These are phyloP conservation scores for Colletotrichum costaricense DNA, from an alignment of 2,329 filamentous ascomycete genomes.

Conservation along the genomic window DNA sequence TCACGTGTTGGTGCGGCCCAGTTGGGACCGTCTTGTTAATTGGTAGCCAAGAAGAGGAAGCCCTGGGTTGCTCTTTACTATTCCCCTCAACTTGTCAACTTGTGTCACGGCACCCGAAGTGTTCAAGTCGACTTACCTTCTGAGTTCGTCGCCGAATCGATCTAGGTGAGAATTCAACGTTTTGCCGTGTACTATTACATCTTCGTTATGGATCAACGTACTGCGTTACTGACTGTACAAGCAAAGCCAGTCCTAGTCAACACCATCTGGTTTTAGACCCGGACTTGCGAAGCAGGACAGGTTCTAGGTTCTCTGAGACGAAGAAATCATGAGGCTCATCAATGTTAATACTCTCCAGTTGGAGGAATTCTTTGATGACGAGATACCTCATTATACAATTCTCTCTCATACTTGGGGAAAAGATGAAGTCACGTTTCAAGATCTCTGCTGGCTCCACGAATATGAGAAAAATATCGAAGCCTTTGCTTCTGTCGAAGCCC, in stretches of 20 bases:
- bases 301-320: background rate
- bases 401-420: conserved; percentile 37
- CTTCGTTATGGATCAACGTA: background rate
- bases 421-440: conserved; percentile 33
- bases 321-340: conserved; percentile 1
- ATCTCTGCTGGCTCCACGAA: conserved; percentile 26
- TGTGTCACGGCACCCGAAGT: too few species aligned
- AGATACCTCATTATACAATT: conserved; percentile 24
- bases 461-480: conserved; percentile 16
- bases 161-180: too few species aligned
- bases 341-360: background rate
- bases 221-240: background rate
- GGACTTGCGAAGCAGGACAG: background rate
- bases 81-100: too few species aligned
- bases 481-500: background rate
- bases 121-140: too few species aligned
- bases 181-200: too few species aligned
- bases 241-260: background rate
- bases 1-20: background rate
- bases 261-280: background rate
- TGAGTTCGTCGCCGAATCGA: too few species aligned
- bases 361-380: background rate
- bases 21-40: background rate
- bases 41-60: background rate
- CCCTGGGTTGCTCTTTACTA: background rate